These are phyloP conservation scores for Aspergillus persii DNA, from an alignment of 2,329 filamentous ascomycete genomes.

Conservation along the genomic window DNA sequence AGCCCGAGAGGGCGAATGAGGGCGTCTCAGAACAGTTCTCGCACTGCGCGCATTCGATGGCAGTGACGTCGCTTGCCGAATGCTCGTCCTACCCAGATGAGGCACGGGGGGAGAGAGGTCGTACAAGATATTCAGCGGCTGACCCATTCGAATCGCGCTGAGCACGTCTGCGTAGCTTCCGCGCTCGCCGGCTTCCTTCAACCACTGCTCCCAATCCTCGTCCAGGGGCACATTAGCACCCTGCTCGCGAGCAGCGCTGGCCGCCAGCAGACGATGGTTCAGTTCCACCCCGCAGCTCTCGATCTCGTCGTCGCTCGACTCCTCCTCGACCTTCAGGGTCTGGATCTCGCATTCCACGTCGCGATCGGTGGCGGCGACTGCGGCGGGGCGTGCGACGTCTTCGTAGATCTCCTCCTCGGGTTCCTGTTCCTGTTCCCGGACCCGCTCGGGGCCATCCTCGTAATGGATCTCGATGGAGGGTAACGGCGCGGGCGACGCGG, in stretches of 20 bases:
- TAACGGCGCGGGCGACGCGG: conserved; percentile 45
- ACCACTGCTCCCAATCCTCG: conserved; percentile 56
- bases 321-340: conserved; percentile 36
- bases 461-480: conserved; percentile 34
- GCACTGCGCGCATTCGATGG: conserved; percentile 21
- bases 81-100: conserved; percentile 16
- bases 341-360: conserved; percentile 22
- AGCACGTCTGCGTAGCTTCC: conserved; percentile 44
- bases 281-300: conserved; percentile 52
- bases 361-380: conserved; percentile 24
- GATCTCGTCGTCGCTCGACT: conserved; percentile 46
- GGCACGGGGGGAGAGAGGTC: conserved; percentile 22
- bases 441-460: conserved; percentile 24
- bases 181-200: conserved; percentile 56
- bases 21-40: conserved; percentile 20
- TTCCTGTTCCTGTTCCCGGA: conserved; percentile 25
- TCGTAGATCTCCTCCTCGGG: conserved; percentile 20
- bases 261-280: conserved; percentile 53
- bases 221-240: conserved; percentile 46
- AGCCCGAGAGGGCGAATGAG: conserved; percentile 25
- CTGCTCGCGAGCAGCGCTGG: conserved; percentile 52
- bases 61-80: conserved; percentile 17
- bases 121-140: conserved; percentile 32
- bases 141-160: conserved; percentile 37
- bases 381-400: conserved; percentile 22